Base-by-base conservation (phyloP, 768 basidiomycete genomes). In the Hygrocybe coccinea region DNA sequence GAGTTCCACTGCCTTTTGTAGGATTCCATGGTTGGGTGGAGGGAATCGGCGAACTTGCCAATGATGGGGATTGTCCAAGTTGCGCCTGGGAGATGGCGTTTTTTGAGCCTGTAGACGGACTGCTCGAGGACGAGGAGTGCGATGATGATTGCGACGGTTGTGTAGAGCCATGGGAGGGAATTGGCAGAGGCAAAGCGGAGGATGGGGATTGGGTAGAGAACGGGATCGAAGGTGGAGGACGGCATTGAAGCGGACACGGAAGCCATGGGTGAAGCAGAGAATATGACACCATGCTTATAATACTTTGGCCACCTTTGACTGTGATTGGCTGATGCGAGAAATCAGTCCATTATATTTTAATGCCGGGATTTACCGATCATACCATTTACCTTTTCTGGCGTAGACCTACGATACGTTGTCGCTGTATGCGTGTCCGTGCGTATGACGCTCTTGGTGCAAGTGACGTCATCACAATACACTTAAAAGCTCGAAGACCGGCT, bases 41-140 rank as follows among this genome's bases (percentile, higher is more conserved):
- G 75, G 4, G 91, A 95, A 67, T 97, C 92, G 4, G 87, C 85
- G 63, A 97, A 97, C 71, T 94, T 94, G 55, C 97, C 97, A 54
- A 99, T 97, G 65, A 99, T 65, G n/a, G 97, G 97, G 60, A 97
- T 94, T 11, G 93, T 97, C 94, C 93, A 97, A 67, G 70, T 77
- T 45, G 79, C 83, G 5, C 95, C 95, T 0, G 95, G 94, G 6
- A 97, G 80, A 62, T 88, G 82, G 17, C 79, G 81, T 66, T 98
- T 98, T 75, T 97, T 95, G 66, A 79, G 80, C 35, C 95, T 78
- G 71, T 95, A 99, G 17, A 94, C 81, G 33, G 81, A 76, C 74
- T 97, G 94, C 66, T 99, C 95, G 52, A 95, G 77, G 45, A 83
- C 74, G 49, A 99, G 84, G 39, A 99, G 81, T 11, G 87, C 76